These are phyloP conservation scores for Talaromyces sp. DNA, from an alignment of 2,329 filamentous ascomycete species.

Conservation along the genomic window DNA sequence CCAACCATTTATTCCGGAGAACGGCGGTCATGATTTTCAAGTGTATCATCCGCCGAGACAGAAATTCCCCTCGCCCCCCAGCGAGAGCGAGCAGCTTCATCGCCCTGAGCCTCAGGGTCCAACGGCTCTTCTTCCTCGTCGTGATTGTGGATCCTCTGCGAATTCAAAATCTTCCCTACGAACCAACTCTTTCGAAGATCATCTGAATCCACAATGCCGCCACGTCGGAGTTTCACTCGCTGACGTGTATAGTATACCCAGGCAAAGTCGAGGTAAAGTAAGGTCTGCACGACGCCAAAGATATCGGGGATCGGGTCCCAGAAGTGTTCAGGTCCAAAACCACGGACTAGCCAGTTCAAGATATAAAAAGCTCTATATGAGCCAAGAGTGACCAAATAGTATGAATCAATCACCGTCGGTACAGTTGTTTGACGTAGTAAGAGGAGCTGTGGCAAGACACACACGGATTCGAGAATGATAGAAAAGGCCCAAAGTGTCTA, in stretches of 20 bases:
- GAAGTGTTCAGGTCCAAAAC: conserved; percentile 54
- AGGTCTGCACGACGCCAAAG: conserved; percentile 84
- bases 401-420: conserved; percentile 94
- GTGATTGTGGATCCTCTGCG: conserved; percentile 25
- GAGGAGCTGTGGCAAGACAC: conserved; percentile 83
- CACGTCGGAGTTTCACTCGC: conserved; percentile 84
- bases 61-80: conserved; percentile 58
- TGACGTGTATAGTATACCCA: conserved; percentile 96
- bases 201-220: conserved; percentile 83
- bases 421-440: conserved; percentile 91
- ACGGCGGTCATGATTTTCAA: conserved; percentile 21
- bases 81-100: conserved; percentile 34
- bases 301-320: conserved; percentile 71
- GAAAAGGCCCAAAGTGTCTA: conserved; percentile 84
- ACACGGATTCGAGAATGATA: conserved; percentile 84
- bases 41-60: conserved; percentile 54
- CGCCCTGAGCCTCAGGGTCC: conserved; percentile 27
- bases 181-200: conserved; percentile 83
- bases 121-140: conserved; percentile 37
- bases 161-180: conserved; percentile 68
- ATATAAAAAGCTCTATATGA: conserved; percentile 86
- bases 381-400: conserved; percentile 82
- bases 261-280: conserved; percentile 86
- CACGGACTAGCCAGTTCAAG: conserved; percentile 78
- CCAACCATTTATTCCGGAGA: neutral